Evolutionary conservation across 1,284 basidiomycete species (phyloP).

Genomic region (Puccinia triticina): DNA sequence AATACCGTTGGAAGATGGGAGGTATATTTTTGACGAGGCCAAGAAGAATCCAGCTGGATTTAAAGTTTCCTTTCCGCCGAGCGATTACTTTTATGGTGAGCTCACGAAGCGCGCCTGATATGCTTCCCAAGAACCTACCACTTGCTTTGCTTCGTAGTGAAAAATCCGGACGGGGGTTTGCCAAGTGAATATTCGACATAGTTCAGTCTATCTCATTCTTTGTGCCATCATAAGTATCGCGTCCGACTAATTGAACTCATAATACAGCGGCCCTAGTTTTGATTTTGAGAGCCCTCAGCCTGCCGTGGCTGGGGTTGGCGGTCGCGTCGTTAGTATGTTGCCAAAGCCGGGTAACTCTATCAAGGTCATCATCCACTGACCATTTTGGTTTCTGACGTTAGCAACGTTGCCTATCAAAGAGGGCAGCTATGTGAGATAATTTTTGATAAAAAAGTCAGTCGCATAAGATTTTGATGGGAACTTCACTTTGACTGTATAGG

Average conservation of each 20-base stretch:
- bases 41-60: neutral
- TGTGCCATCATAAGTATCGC: neutral
- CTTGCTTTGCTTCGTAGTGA: neutral
- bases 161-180: conserved; percentile 32
- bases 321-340: conserved; percentile 27
- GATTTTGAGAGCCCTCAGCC: conserved; percentile 42
- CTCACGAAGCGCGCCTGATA: neutral
- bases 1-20: conserved; percentile 16
- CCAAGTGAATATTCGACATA: conserved; percentile 42
- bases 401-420: conserved; percentile 36
- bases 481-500: neutral
- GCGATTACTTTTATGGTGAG: neutral
- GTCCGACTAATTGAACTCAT: neutral
- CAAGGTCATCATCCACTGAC: neutral
- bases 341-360: neutral
- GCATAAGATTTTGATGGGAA: neutral
- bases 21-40: conserved; percentile 5
- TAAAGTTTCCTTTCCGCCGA: neutral
- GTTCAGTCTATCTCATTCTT: conserved; percentile 1
- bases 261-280: conserved; percentile 33
- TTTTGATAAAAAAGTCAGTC: neutral
- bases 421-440: conserved; percentile 28
- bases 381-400: neutral
- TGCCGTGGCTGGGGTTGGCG: conserved; percentile 24
- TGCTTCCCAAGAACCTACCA: no score